Base-by-base conservation (phyloP, 2,329 filamentous ascomycete genomes). In the Chlorencoelia australis region DNA sequence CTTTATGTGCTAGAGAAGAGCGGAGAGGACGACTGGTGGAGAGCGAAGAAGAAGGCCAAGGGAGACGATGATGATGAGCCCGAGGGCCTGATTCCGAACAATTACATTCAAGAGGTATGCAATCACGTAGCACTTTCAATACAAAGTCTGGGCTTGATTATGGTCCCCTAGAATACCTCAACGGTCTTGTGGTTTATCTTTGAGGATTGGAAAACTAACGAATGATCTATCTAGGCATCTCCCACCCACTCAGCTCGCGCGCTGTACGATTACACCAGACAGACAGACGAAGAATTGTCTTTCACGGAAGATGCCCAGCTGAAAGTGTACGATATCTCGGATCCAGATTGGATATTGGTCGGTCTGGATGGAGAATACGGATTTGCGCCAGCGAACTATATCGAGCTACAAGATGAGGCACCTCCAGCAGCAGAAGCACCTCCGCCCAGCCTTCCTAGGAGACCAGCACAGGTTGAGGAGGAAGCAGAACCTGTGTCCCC, bases 271-370 rank as follows among this genome's bases (percentile, higher is more conserved):
- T 98, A 98, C 60, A 84, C 84, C 33, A 77, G 89, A 51, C 91
- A 98, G 64, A 98, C 91, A 16, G 91, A 98, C 56, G 91, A 98
- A 62, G 91, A 98, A 62, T 69, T 98, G 7, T 96, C 89, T 16
- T 96, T 98, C 57, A 74, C 84, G 32, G 91, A 98, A 65, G 88
- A 94, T 56, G 79, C 82, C 26, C 63, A 75, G 29, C 71, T 98
- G 32, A 68, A 82, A 42, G 83, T 98, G 31, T 96, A 84, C 62
- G 91, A 98, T 60, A 79, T 72, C 7, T 82, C 86, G 4, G 91
- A 98, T 59, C 85, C 86, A 10, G 91, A 98, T 62, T 98, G 91
- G 91, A 94, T 91, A 44, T 67, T 98, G 33, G 89, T 94, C 19
- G 88, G 89, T 13, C 66, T 80, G 29, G 78, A 87, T 48, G 75